phyloP scores from a whole-genome alignment of 805 yeast genomes.

The Candida ovalis region DNA sequence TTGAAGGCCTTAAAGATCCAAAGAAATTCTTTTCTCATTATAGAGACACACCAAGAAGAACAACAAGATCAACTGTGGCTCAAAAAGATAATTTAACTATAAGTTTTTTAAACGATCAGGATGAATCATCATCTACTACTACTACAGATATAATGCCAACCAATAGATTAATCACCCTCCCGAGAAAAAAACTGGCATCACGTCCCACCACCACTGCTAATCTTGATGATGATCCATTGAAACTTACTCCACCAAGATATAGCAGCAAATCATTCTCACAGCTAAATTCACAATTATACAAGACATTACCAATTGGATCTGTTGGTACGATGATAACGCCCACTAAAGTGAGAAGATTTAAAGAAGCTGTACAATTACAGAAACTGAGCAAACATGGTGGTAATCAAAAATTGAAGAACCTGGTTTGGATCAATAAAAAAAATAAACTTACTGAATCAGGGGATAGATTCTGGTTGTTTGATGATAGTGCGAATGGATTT shows the following conservation, averaged over 20 bases:
- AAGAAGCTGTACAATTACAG: constrained; percentile 19
- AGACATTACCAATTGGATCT: constrained; percentile 10
- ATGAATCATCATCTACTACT: neutral
- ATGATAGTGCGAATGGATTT: neutral
- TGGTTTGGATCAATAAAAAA: constrained; percentile 14
- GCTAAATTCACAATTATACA: constrained; percentile 9
- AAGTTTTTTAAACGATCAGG: neutral
- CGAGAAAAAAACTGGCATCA: neutral
- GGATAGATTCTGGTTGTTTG: neutral
- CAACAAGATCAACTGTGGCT: constrained; percentile 19
- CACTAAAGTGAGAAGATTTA: constrained; percentile 24
- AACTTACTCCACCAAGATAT: constrained; percentile 15
- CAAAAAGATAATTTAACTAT: constrained; percentile 18
- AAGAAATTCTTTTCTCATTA: constrained; percentile 2
- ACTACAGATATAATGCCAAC: neutral
- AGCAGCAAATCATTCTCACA: constrained; percentile 9
- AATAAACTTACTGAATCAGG: constrained; percentile 3
- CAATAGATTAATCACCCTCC: neutral
- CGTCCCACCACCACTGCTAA: neutral
- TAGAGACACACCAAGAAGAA: constrained; percentile 13
- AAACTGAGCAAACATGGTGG: constrained; percentile 10
- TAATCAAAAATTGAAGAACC: constrained; percentile 14
- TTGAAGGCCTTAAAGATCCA: constrained; percentile 6
- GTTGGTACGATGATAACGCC: constrained; percentile 22
- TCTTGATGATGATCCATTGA: constrained; percentile 16